Evolutionary conservation across 208 protist genomes (phyloP).

Genomic region (Acanthamoeba lenticulata): DNA sequence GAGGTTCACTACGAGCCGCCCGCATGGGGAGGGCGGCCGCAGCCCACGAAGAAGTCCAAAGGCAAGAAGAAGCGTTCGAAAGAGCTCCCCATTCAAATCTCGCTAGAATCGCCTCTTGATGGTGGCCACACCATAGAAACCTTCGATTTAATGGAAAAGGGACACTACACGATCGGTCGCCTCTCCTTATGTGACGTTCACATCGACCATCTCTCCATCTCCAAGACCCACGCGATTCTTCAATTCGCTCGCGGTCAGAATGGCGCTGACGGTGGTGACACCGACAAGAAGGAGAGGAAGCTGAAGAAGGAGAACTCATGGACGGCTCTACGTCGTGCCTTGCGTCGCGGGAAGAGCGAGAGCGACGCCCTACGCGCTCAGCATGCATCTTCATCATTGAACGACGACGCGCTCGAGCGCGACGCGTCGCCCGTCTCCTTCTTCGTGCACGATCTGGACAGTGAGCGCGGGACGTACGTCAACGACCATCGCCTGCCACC

Average conservation of each 20-base stretch:
- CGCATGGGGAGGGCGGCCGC: neutral
- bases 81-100: neutral
- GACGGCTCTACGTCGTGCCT: neutral
- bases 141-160: neutral
- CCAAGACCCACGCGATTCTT: neutral
- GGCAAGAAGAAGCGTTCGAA: no score
- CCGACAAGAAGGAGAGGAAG: neutral
- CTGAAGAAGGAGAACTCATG: neutral
- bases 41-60: neutral
- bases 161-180: constrained; percentile 17
- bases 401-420: no score
- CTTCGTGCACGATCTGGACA: neutral
- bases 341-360: neutral
- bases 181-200: neutral
- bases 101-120: neutral
- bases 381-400: no score
- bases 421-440: neutral
- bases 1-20: neutral
- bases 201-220: neutral
- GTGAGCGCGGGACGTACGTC: neutral
- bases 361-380: neutral
- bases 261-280: neutral
- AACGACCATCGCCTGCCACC: constrained; percentile 23
- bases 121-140: neutral
- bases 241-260: constrained; percentile 10